Evolutionary conservation across 768 basidiomycete species (phyloP), one percentile per base, ranked within the genome.

Genomic region (Chalciporus piperatus): DNA sequence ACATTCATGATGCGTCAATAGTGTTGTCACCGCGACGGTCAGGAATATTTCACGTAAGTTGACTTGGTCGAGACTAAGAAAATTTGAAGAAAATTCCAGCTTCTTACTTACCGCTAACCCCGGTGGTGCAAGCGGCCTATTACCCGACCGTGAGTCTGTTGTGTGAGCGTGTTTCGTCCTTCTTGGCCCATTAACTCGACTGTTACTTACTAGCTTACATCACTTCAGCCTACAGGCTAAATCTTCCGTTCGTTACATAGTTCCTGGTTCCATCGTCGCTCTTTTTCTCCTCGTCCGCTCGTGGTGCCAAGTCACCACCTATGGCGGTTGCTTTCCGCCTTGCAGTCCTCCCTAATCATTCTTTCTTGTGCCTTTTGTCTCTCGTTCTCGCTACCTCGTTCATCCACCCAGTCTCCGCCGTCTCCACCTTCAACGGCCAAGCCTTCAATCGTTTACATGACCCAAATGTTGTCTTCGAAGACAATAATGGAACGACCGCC

Each of bases 401-500:
- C 44, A 10, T 55, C n/a, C 17, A 17, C 42, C 35, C 45, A 17
- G 58, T 55, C 35, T 52, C 46, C 33, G 58, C 60, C 1, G 48
- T 50, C 39, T 10, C 43, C 22, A 41, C 46, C 25, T 33, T 45
- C 28, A 27, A 53, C 35, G 53, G 37, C 20, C 48, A 61, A 19
- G 55, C 52, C 38, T 57, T 69, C 43, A 28, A 56, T n/a, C 67
- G 51, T 17, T 54, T 66, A 20, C 46, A 52, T 4, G 67, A 69
- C 48, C 68, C 70, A 8, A 54, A 70, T 39, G 69, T 70, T 47
- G 37, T 69, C 50, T 58, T 69, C 20, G 51, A 45, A 8, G 25
- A 47, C 38, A 27, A 39, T 3, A 54, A 56, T 39, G 82, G 82
- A 13, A 70, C 66, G 20, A 70, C 69, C 3, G 41, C 66, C 47